A percentile compares a stretch with the other conserved stretches of the same genome.
Evolutionary conservation across 169 alveolate species (phyloP).

Genomic region (Plasmodium coatneyi): DNA sequence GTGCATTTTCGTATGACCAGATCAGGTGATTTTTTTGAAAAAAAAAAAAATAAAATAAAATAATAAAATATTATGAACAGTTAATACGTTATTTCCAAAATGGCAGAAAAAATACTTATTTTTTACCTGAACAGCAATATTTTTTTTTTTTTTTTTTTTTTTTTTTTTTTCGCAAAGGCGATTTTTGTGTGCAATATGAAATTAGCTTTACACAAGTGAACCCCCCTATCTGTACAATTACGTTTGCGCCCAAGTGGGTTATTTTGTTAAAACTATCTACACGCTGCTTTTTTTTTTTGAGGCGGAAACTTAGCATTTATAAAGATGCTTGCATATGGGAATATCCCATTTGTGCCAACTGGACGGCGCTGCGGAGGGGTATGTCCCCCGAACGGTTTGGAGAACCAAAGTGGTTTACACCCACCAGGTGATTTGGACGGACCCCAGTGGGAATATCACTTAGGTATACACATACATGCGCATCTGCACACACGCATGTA

Average conservation of each 20-base stretch:
- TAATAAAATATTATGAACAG: not conserved
- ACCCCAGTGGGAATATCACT: not conserved
- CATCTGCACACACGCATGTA: not conserved
- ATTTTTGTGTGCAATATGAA: not conserved
- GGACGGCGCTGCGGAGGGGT: not conserved
- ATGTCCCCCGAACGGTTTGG: not conserved
- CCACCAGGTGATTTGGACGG: not conserved
- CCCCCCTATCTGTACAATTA: not conserved
- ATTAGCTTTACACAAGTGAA: not conserved
- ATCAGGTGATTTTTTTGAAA: not conserved
- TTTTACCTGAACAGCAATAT: conserved; percentile 11
- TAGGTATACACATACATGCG: not conserved
- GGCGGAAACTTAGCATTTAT: not conserved
- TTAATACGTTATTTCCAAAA: conserved; percentile 15
- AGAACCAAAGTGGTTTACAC: not conserved
- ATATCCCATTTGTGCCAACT: not conserved
- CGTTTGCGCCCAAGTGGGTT: not conserved
- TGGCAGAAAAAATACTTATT: not conserved
- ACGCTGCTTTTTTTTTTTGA: not conserved
- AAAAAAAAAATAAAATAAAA: not conserved
- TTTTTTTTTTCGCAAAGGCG: not conserved
- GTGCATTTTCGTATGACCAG: not conserved
- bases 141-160: not conserved
- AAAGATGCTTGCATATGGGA: not conserved
- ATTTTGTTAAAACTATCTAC: not conserved